A percentile compares a stretch with the other conserved stretches of the same genome.
Conservation (phyloP, 441 rosid species). For the Breynia disticha region DNA sequence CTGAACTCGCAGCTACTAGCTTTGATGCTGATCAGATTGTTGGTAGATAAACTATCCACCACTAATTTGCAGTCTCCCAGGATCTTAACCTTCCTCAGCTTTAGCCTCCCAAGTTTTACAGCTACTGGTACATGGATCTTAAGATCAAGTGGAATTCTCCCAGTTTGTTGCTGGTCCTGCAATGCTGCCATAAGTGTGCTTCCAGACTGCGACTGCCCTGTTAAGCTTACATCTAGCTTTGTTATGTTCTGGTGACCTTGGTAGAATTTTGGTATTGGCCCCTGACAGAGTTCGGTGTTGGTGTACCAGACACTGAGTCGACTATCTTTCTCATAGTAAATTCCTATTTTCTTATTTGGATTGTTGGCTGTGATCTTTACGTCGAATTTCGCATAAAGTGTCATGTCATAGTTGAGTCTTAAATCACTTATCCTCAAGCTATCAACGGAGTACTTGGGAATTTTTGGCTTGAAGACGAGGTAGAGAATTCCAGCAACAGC, state of each 20-base stretch:
- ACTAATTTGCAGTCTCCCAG: slow-evolving; percentile 47
- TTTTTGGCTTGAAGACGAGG: slow-evolving; percentile 68
- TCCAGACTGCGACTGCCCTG: slow-evolving; percentile 49
- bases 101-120: slow-evolving; percentile 64
- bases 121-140: slow-evolving; percentile 67
- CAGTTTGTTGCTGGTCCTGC: slow-evolving; percentile 48
- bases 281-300: slow-evolving; percentile 43
- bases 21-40: slow-evolving; percentile 35
- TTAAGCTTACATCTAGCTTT: slow-evolving; percentile 39
- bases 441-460: slow-evolving; percentile 66
- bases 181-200: slow-evolving; percentile 28
- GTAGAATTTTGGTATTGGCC: slow-evolving; percentile 73
- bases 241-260: slow-evolving; percentile 78
- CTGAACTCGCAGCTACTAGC: slow-evolving; percentile 60
- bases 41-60: slow-evolving; percentile 44
- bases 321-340: slow-evolving; percentile 73
- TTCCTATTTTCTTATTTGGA: slow-evolving; percentile 76
- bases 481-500: slow-evolving; percentile 43
- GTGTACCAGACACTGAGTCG: slow-evolving; percentile 42
- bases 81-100: slow-evolving; percentile 55
- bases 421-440: slow-evolving; percentile 45
- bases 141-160: slow-evolving; percentile 56
- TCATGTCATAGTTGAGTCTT: slow-evolving; percentile 27
- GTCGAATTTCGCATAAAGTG: slow-evolving; percentile 44
- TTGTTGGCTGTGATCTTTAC: slow-evolving; percentile 65